These are phyloP conservation scores for Fraxinus xanthoxyloides DNA, from an alignment of 305 asterid species.

Conservation along the genomic window DNA sequence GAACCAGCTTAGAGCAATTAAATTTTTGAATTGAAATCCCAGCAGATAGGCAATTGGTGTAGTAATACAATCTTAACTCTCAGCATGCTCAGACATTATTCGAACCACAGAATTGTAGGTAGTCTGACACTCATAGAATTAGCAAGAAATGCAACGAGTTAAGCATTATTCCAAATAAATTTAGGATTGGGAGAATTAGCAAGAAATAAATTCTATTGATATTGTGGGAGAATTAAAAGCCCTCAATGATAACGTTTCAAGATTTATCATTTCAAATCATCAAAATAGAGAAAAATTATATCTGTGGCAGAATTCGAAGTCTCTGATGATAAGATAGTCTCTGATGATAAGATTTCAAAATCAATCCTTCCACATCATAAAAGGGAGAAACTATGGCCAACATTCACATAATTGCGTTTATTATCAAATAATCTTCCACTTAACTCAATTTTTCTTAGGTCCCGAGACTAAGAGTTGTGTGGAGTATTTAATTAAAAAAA, in stretches of 20 bases:
- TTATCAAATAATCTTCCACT: background rate
- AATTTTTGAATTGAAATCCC: background rate
- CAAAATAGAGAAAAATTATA: background rate
- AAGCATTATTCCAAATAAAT: background rate
- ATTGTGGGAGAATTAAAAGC: background rate
- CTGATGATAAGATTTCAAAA: background rate
- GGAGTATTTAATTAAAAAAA: background rate
- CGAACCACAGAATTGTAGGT: background rate
- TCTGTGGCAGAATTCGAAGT: background rate
- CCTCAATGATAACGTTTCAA: background rate
- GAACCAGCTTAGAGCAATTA: constrained; percentile 21
- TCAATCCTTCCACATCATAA: background rate
- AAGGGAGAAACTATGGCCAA: background rate
- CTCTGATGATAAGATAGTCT: background rate
- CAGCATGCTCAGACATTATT: background rate
- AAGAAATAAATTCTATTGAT: background rate
- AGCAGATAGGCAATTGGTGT: constrained; percentile 7
- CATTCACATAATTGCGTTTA: background rate
- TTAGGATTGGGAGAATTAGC: background rate
- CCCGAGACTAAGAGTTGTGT: background rate
- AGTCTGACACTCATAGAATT: background rate
- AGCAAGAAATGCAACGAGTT: background rate
- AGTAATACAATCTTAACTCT: background rate
- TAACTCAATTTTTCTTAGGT: background rate
- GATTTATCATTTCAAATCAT: background rate